Evolutionary conservation across 148 eudicot genomes (phyloP), one percentile per base, ranked within the genome.

Genomic region (Vaccinium macrocarpon): DNA sequence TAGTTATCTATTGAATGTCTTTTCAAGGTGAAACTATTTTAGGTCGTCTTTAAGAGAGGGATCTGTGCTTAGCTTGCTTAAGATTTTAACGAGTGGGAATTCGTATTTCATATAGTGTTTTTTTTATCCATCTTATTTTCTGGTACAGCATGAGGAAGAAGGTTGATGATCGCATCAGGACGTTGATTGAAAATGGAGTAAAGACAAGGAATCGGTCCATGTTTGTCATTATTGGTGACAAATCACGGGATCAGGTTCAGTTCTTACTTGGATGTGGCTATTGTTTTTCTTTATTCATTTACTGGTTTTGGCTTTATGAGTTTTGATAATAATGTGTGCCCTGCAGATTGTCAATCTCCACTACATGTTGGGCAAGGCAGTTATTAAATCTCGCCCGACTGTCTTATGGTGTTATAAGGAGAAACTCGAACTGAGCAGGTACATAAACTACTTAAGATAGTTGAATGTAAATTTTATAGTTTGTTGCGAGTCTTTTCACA

Each of bases 331-430:
- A 70, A 35, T 21, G 19, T 79, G 23, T 78, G 0, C 42, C 11
- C 78, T 29, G 38, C 92, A 95, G 98, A 89, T 95, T 90, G 96
- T 91, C 84, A 93, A 92, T 89, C 92, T 95, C 76, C 90, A 95
- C 81, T 85, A 85, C 84, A 89, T 93, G 90, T 88, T 93, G 16
- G 86, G 91, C 53, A 88, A 92, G 35, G 88, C 95, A 3, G 85
- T 89, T 82, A 86, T 88, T 19, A 94, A 95, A 88, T 88, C 94
- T 46, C 85, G 90, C 73, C 98, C 98, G 21, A 79, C 82, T 82
- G 96, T 92, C 84, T 89, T 95, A 19, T 95, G 98, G 98, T 95
- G 98, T 78, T 95, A 95, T 85, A 93, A 83, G 87, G 91, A 94
- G 25, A 91, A 94, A 82, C 94, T 95, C 25, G 98, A 92, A 50